Evolutionary conservation across 768 basidiomycete species (phyloP).

Genomic region (Mycena haematopus): DNA sequence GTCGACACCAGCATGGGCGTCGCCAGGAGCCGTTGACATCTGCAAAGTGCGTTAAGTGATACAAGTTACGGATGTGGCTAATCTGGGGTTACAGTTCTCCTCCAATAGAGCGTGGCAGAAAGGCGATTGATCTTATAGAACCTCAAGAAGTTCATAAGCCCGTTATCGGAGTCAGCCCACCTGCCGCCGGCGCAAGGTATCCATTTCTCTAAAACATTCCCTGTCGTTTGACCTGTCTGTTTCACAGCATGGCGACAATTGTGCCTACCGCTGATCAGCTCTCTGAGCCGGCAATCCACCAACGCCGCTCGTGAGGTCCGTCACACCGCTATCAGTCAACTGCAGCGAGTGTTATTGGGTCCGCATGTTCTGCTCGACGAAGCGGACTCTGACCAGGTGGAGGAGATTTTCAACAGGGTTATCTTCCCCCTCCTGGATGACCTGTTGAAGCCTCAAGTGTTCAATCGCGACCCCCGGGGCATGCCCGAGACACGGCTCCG

Average conservation of each 20-base stretch:
- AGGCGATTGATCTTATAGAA: conserved; percentile 81
- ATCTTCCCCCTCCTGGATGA: conserved; percentile 94
- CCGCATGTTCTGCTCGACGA: conserved; percentile 70
- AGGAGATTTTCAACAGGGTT: conserved; percentile 87
- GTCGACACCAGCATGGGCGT: conserved; percentile 60
- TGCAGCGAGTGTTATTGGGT: conserved; percentile 86
- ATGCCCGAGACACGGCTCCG: conserved; percentile 91
- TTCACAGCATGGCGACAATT: conserved; percentile 74
- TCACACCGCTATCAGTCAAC: conserved; percentile 76
- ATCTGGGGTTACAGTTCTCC: conserved; percentile 60
- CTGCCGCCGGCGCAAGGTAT: conserved; percentile 51
- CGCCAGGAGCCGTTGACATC: conserved; percentile 56
- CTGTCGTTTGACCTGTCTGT: too few relatives aligned
- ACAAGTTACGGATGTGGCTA: conserved; percentile 5
- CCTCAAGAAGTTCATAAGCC: conserved; percentile 69
- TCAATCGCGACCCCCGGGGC: conserved; percentile 79
- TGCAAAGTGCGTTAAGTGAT: conserved; percentile 51
- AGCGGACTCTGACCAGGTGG: conserved; percentile 65
- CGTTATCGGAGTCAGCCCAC: conserved; percentile 58
- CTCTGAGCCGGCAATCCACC: conserved; percentile 80
- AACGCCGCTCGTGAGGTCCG: conserved; percentile 87
- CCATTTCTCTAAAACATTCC: not conserved
- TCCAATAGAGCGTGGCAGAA: conserved; percentile 78
- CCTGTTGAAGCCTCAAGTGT: conserved; percentile 82
- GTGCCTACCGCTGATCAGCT: conserved; percentile 74